Base-by-base conservation (phyloP, 371 early-diverging fungal species). In the Syncephalastrum sp. region DNA sequence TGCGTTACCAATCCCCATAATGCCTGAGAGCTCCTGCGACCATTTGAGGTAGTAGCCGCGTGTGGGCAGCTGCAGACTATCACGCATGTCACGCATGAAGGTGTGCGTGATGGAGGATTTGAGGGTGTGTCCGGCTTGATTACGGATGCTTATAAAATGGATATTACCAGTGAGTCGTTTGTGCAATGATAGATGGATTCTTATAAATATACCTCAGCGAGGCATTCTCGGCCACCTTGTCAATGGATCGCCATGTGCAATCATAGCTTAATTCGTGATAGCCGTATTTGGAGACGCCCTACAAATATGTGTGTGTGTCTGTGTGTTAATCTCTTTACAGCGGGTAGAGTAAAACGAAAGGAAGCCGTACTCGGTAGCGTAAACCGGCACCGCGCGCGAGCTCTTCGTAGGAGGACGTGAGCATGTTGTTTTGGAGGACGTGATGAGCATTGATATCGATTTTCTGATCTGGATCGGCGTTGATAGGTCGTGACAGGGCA, bases 81-180 rank as follows among this genome's bases (percentile, higher is more conserved):
- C 91, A 17, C 95, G 84, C 23, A 72, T 72, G 56, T 96, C 96
- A 42, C 77, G 72, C 0, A 82, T 60, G 63, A 87, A 83, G 29
- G 77, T 69, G 72, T 94, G 89, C 4, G 74, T 68, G 42, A 96
- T 53, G 0, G 92, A 79, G 4, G 94, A 90, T 66, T 96, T 96
- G 38, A 96, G 70, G 16, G 90, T 77, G 67, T 96, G 90, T 0
- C 96, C 97, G 15, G 90, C 95, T 59, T 94, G 90, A 41, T 87
- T 70, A 25, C 97, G 90, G 54, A 96, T 82, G 62, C 93, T 92
- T 21, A 21, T 21, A 2, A 2, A 21, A 21, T 21, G 21, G 21
- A 21, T 21, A 1, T 21, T 21, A 21, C 21, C 2, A 21, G 21
- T 21, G 21, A 21, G 21, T 21, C 21, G 21, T 2, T 21, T 21